Conservation (phyloP, 495 filamentous ascomycete genomes). For the Tuber indicum region DNA sequence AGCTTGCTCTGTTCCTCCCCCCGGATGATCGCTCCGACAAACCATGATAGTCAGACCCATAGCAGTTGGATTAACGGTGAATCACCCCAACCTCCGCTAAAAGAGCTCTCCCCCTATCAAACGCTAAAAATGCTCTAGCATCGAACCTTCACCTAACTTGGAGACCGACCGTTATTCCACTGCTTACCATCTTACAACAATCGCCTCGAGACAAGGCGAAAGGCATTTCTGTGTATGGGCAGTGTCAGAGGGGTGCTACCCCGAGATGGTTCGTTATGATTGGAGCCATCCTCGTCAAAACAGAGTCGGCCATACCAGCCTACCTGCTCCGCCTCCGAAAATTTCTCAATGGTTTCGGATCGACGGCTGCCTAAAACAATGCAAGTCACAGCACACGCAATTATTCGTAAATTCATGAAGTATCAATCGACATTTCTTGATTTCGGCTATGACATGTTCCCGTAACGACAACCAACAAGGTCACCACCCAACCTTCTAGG, state of each 20-base stretch:
- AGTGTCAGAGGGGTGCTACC: background rate
- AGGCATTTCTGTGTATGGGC: background rate
- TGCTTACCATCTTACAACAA: background rate
- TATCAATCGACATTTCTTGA: background rate
- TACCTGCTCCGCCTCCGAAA: background rate
- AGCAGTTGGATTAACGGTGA: background rate
- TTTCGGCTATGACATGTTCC: background rate
- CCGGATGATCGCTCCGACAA: background rate
- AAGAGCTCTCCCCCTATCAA: background rate
- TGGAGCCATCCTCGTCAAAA: background rate
- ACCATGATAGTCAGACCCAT: background rate
- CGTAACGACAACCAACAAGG: background rate
- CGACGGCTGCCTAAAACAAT: background rate
- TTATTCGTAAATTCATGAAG: background rate
- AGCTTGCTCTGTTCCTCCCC: background rate
- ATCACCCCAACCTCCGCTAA: background rate
- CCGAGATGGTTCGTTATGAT: background rate
- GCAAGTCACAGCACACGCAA: background rate
- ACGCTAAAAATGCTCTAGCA: background rate
- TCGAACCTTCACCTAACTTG: background rate
- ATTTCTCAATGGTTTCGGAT: background rate
- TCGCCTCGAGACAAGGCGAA: background rate
- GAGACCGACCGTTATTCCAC: background rate
- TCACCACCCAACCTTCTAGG: background rate
- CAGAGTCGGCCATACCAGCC: background rate